phyloP scores from a whole-genome alignment of 306 rosid genomes.

The Dryas octopetala region DNA sequence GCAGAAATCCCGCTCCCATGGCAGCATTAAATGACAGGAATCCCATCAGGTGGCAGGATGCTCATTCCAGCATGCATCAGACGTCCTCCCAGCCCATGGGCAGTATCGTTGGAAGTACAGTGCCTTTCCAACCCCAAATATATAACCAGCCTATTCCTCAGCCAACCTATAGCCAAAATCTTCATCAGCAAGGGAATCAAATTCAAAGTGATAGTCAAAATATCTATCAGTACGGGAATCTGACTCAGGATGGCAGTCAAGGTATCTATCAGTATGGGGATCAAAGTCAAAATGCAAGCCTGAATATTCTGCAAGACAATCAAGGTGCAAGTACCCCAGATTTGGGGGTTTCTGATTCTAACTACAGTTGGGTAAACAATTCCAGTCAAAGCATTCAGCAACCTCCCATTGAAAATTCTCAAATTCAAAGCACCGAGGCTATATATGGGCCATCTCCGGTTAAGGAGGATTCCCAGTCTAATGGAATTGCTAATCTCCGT shows the following conservation, averaged over 20 bases:
- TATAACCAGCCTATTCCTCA: conserved; percentile 33
- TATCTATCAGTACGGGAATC: conserved; percentile 31
- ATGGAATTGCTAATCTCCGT: conserved; percentile 15
- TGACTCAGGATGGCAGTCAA: conserved; percentile 18
- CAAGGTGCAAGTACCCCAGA: conserved; percentile 19
- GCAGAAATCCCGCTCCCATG: conserved; percentile 23
- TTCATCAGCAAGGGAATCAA: conserved; percentile 34
- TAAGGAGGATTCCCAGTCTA: conserved; percentile 27
- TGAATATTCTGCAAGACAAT: conserved; percentile 25
- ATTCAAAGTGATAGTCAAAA: conserved; percentile 22
- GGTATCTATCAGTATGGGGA: conserved; percentile 27
- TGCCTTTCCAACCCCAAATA: conserved; percentile 31
- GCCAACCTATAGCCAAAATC: conserved; percentile 14
- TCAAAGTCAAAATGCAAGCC: conserved; percentile 33
- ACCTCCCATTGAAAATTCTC: conserved; percentile 22
- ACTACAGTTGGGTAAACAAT: conserved; percentile 35
- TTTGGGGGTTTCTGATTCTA: conserved; percentile 25
- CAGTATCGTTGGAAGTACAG: conserved; percentile 21
- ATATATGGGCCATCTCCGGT: conserved; percentile 20
- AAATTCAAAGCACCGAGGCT: conserved; percentile 31
- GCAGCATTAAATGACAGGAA: conserved; percentile 23
- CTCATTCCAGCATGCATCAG: conserved; percentile 9
- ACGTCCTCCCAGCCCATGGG: conserved; percentile 27
- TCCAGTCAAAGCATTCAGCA: conserved; percentile 35
- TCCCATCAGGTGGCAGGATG: conserved; percentile 27